Evolutionary conservation across 164 flowering plant species (phyloP).

Genomic region (Liquidambar formosana): DNA sequence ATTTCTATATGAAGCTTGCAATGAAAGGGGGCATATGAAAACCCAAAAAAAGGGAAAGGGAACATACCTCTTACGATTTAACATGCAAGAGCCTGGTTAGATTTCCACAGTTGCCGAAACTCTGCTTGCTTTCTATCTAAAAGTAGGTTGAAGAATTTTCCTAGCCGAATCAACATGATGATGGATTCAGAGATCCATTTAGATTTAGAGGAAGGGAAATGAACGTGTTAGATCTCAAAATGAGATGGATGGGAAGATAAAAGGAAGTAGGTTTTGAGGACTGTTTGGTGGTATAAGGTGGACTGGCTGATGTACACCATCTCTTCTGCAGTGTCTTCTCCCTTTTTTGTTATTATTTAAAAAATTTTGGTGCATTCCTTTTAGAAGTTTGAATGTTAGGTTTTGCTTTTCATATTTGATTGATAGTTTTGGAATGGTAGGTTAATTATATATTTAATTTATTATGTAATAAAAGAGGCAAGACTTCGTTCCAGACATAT

Average conservation of each 20-base stretch:
- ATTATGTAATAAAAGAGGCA: too few relatives aligned
- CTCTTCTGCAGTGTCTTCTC: neutral
- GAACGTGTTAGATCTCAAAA: neutral
- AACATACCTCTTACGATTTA: neutral
- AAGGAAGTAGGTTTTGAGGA: neutral
- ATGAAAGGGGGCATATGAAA: too few relatives aligned
- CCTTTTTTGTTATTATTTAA: too few relatives aligned
- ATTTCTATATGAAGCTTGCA: too few relatives aligned
- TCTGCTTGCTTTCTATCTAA: neutral
- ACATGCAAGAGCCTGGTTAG: neutral
- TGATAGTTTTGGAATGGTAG: too few relatives aligned
- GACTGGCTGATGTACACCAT: too few relatives aligned
- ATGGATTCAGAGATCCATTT: neutral
- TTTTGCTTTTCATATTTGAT: neutral
- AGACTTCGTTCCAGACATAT: too few relatives aligned
- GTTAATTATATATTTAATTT: too few relatives aligned
- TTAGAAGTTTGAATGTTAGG: conserved; percentile 9
- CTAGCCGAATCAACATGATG: neutral
- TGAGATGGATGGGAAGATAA: neutral
- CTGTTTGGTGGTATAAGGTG: neutral
- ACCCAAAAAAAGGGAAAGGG: neutral
- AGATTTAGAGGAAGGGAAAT: neutral
- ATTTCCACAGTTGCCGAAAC: neutral
- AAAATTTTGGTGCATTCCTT: too few relatives aligned
- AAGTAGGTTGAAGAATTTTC: neutral